Evolutionary conservation across 495 filamentous ascomycete species (phyloP), one percentile per base, ranked within the genome.

Genomic region (Trichodelitschia bisporula): DNA sequence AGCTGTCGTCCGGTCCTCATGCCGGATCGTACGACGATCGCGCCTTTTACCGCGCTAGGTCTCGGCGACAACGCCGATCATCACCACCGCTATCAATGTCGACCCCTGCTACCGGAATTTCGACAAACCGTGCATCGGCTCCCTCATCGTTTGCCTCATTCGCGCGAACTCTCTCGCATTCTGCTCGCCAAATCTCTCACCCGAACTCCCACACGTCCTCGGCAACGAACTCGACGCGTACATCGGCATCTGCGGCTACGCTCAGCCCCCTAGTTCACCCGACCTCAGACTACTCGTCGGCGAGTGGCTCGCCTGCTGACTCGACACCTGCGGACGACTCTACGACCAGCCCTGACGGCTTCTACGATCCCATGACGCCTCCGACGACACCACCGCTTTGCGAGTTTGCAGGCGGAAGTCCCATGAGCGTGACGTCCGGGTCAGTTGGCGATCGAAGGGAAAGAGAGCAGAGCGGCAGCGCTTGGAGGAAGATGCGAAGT

Each of bases 341-440:
- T 27, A 36, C 33, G 2, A 40, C 38, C 26, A 47, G 42, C 30
- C 42, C 40, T 3, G 37, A 36, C 28, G 39, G 36, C 9, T n/a
- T 40, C 15, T 33, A 33, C 30, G 43, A 41, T 16, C 47, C 46
- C 3, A 45, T 48, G 30, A 54, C 51, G 13, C 51, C 51, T 6
- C 51, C 51, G 8, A 48, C 38, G 5, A 52, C 43, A 14, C 49
- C 51, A 5, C 49, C 49, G 4, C 41, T 42, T 32, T 46, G 42
- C 34, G 51, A 53, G 15, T 34, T 14, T 15, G 6, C 6, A 6
- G 26, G 15, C 8, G 26, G 26, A 8, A 15, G 26, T 16, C 8
- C 8, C 10, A 8, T 8, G 26, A 29, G 26, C 15, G 14, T 5
- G 8, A 29, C 26, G 15, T 12, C 15, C 8, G 15, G 26, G 6